Conservation (phyloP, 1,139 yeast species). For the Tardiomyces blankii region DNA sequence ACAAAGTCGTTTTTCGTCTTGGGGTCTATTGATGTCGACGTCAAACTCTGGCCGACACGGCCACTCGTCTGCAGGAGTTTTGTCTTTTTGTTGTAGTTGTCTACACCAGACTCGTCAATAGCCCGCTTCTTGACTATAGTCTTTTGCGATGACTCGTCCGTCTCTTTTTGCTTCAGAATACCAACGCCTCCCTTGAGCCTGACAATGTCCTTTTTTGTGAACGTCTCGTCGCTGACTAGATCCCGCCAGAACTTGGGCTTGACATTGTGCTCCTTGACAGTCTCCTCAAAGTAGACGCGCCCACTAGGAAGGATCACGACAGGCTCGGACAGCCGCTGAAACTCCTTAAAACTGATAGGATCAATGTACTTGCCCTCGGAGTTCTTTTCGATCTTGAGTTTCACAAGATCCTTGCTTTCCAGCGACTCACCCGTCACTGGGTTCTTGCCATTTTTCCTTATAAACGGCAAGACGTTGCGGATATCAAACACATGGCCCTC, state of each 20-base stretch:
- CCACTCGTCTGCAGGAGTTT: not conserved
- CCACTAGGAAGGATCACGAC: conserved; percentile 25
- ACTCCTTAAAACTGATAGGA: conserved; percentile 26
- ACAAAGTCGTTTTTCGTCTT: conserved; percentile 16
- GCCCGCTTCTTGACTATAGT: conserved; percentile 18
- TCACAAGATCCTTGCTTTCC: conserved; percentile 16
- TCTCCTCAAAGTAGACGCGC: conserved; percentile 23
- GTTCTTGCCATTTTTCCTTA: conserved; percentile 20
- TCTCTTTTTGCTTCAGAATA: conserved; percentile 11
- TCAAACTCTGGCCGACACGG: conserved; percentile 9
- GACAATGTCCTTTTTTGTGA: conserved; percentile 21
- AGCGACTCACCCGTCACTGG: conserved; percentile 25
- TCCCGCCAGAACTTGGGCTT: conserved; percentile 23
- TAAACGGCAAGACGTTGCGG: conserved; percentile 22
- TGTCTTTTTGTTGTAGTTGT: not conserved
- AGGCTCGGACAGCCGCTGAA: conserved; percentile 18
- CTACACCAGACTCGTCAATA: not conserved
- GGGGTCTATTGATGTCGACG: conserved; percentile 24
- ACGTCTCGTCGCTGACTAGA: conserved; percentile 23
- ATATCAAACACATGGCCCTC: conserved; percentile 27
- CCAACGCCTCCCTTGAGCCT: conserved; percentile 20
- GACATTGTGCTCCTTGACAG: conserved; percentile 23
- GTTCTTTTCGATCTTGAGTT: conserved; percentile 20
- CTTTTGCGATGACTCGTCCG: conserved; percentile 7
- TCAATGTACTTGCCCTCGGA: conserved; percentile 22